Evolutionary conservation across 768 basidiomycete genomes (phyloP), one percentile per base, ranked within the genome.

Genomic region (Tylopilus cervinicoccineus): DNA sequence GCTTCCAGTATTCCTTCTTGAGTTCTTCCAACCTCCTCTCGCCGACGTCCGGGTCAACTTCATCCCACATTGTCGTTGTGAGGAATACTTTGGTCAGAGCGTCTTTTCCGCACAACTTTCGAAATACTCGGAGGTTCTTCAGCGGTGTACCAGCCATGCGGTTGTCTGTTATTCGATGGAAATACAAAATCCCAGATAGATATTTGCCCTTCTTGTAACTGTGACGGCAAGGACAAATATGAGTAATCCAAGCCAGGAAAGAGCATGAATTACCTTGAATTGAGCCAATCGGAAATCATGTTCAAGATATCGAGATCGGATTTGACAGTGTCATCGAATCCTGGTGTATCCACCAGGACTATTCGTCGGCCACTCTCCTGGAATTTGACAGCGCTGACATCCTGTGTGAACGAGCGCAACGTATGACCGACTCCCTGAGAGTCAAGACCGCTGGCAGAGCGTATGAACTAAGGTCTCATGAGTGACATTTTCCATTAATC

Each of bases 81-180:
- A 75, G 51, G 16, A 66, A 50, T 6, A 75, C 66, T 9, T 64
- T 64, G 1, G 50, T 48, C 14, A 67, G 40, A 52, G 70, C 39
- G 52, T 58, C 41, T 48, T 45, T n/a, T 49, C 67, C 64, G 23
- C 66, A 67, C 6, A 66, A 17, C 38, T 53, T 43, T 33, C 28
- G 43, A 37, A 75, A 70, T 54, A 70, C 57, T 7, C 55, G 56
- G 10, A 72, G 58, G 47, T 72, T 70, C 33, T 56, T 69, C 23
- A 62, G 43, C 0, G 68, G 57, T 2, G 65, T 55, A 19, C 67
- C 73, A 0, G 58, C 60, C 63, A 73, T 65, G 3, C 71, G 63
- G 41, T 66, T 66, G 31, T 72, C 70, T 9, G 69, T 60, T 27
- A 74, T 74, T 10, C 68, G 63, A 48, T 74, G 73, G 13, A 73